Conservation (phyloP, 768 basidiomycete species). For the Sarcodon aspratus region DNA sequence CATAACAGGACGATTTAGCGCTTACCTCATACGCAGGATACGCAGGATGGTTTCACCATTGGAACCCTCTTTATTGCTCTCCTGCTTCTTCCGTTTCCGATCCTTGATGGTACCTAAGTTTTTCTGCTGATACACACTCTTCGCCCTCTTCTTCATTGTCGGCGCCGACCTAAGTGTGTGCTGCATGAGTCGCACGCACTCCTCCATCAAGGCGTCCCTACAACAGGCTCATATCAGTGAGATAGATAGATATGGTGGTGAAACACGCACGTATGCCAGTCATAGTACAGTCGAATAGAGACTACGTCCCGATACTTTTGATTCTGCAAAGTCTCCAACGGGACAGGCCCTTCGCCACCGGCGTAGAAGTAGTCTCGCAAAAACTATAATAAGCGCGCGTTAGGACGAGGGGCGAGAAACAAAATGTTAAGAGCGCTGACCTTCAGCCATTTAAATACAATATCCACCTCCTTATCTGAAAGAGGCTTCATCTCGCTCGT, state of each 20-base stretch:
- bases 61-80: conserved; percentile 54
- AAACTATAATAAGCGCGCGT: conserved; percentile 41
- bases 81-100: conserved; percentile 84
- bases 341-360: conserved; percentile 83
- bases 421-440: conserved; percentile 23
- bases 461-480: conserved; percentile 92
- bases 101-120: conserved; percentile 95
- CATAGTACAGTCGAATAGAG: conserved; percentile 89
- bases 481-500: conserved; percentile 87
- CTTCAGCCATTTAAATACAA: conserved; percentile 98
- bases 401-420: background rate
- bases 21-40: conserved; percentile 90
- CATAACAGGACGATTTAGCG: conserved; percentile 1
- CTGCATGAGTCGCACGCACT: conserved; percentile 94
- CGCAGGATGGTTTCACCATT: conserved; percentile 87
- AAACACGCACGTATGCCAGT: conserved; percentile 78
- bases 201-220: conserved; percentile 82
- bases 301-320: conserved; percentile 89
- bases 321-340: conserved; percentile 80
- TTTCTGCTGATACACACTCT: conserved; percentile 86
- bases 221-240: background rate
- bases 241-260: background rate
- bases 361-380: conserved; percentile 92
- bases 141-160: conserved; percentile 77
- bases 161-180: conserved; percentile 66